Conservation (phyloP, 768 basidiomycete genomes). For the Rhodocollybia butyracea region DNA sequence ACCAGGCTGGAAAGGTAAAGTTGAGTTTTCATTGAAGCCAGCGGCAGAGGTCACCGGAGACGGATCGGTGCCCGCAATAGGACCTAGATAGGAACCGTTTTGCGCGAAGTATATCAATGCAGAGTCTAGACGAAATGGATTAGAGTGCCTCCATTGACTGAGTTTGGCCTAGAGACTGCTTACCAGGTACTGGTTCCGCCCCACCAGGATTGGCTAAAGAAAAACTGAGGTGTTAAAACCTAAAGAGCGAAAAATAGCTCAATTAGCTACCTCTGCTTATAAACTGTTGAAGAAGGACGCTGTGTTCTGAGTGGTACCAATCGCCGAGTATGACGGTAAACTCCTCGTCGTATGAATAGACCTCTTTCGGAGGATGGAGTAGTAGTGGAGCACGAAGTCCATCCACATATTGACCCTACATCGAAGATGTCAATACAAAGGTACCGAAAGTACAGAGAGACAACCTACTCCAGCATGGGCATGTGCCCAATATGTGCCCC, state of each 20-base stretch:
- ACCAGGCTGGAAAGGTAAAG: constrained; percentile 79
- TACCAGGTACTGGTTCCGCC: constrained; percentile 86
- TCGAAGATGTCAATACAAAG: background rate
- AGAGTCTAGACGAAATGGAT: constrained; percentile 46
- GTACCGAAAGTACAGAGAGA: background rate
- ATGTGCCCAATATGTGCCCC: constrained; percentile 83
- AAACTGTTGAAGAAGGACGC: constrained; percentile 59
- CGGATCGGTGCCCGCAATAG: constrained; percentile 47
- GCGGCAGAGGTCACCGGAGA: constrained; percentile 53
- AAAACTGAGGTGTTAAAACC: no score
- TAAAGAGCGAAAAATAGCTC: no score
- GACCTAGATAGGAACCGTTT: constrained; percentile 65
- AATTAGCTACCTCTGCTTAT: no score
- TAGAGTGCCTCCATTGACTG: background rate
- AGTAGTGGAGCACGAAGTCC: constrained; percentile 87
- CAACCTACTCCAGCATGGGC: constrained; percentile 53
- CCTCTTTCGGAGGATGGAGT: constrained; percentile 66
- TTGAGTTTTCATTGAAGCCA: constrained; percentile 86
- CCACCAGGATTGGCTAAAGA: constrained; percentile 79
- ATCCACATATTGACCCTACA: constrained; percentile 86
- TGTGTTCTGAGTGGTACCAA: constrained; percentile 88
- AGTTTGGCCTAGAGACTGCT: constrained; percentile 11
- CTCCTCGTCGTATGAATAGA: constrained; percentile 83
- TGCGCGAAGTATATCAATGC: constrained; percentile 83
- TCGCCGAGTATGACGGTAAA: constrained; percentile 84